Evolutionary conservation across 2,329 filamentous ascomycete species (phyloP), one percentile per base, ranked within the genome.

Genomic region (Teratosphaeria zuluensis): DNA sequence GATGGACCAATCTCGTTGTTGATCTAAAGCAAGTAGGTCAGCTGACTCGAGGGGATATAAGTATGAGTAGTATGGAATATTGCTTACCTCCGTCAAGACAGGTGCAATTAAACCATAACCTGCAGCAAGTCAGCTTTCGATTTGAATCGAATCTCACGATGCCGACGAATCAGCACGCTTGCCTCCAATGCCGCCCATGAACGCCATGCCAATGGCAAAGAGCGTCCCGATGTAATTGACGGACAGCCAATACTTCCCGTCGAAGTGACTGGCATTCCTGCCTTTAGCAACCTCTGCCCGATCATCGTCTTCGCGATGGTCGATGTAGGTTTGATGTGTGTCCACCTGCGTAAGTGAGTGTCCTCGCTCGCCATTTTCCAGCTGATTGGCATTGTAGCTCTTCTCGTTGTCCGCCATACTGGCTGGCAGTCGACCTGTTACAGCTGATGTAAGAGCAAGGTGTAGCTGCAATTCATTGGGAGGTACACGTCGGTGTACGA

Each of bases 1-100:
- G 66, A 69, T 1, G 72, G 72, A 2, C 73, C 72, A 55, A 74
- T 73, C 7, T 72, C 69, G n/a, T 65, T 66, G 57, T 74, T 73
- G 63, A 74, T 74, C 30, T 65, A 35, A 2, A 35, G 33, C 33
- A 35, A 2, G 8, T 35, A 14, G 9, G 7, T 35, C 33, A 35
- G 24, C 24, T 28, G 24, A 28, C 24, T 28, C 24, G 24, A 28
- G 24, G 24, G 4, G 24, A 28, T 2, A 28, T 28, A 28, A 28
- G 24, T 28, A 28, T 28, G 24, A 28, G 24, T 28, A 11, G 33
- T 35, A 35, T 11, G 8, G 9, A 2, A 3, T 35, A 9, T 35
- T 35, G 33, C 33, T 35, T 35, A 35, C 33, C 9, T 35, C 54
- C 5, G 53, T 62, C 42, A 67, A 55, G 8, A 66, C 60, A 7